These are phyloP conservation scores for Neofusicoccum sp. DNA, from an alignment of 2,329 filamentous ascomycete genomes.

Conservation along the genomic window DNA sequence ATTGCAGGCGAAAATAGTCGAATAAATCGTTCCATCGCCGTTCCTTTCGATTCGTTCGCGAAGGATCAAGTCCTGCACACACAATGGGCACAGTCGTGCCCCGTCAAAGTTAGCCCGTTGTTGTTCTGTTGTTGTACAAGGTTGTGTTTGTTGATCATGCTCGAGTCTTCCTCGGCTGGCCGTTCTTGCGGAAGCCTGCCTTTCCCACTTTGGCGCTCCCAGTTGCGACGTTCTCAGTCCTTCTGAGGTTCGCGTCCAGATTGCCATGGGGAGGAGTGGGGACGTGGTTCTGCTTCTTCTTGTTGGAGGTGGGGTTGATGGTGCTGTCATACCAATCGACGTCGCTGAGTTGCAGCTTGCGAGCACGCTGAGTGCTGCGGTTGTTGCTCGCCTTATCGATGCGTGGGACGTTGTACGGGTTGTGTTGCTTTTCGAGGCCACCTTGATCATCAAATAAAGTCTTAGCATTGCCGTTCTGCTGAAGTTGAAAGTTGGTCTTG, in stretches of 20 bases:
- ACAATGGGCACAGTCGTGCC: neutral
- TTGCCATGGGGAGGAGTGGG: neutral
- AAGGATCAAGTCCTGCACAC: constrained; percentile 18
- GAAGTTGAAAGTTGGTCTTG: constrained; percentile 33
- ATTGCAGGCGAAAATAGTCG: no score
- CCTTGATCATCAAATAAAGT: constrained; percentile 27
- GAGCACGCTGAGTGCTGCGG: constrained; percentile 76
- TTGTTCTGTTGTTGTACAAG: neutral
- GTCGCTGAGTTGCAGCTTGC: constrained; percentile 93
- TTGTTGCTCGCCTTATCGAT: constrained; percentile 63
- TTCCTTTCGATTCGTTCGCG: neutral
- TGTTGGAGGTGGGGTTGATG: neutral
- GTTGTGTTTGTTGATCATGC: neutral
- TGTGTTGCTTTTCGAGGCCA: constrained; percentile 45
- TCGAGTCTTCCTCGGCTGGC: constrained; percentile 3
- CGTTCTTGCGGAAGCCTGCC: constrained; percentile 6
- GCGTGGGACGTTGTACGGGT: constrained; percentile 48
- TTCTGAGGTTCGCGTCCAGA: neutral
- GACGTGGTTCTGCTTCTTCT: neutral
- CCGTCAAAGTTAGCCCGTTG: constrained; percentile 3
- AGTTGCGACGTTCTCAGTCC: neutral
- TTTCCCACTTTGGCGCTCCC: neutral
- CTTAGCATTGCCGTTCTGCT: constrained; percentile 33
- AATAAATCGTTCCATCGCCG: no score
- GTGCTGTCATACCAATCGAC: constrained; percentile 81